Evolutionary conservation across 768 basidiomycete genomes (phyloP), one percentile per base, ranked within the genome.

Genomic region (Naganishia friedmannii): DNA sequence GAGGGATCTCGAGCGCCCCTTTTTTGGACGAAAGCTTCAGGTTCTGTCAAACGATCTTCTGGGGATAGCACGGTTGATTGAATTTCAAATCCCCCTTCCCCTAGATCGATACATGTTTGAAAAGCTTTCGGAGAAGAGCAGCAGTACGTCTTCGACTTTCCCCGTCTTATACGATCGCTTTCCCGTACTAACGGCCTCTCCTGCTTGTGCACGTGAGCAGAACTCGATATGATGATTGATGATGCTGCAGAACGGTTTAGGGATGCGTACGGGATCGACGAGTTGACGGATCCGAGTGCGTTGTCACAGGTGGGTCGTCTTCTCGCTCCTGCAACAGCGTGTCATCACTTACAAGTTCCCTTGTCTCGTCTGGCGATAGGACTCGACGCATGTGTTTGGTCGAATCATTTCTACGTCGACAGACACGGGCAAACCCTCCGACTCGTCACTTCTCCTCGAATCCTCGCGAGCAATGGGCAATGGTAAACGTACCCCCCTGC

Each of bases 61-160:
- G n/a, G n/a, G n/a, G n/a, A n/a, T n/a, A 37, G 34, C 34, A 5
- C 34, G 34, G 12, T 4, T 37, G 6, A 4, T 37, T 37, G 34
- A 37, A 5, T 37, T 37, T 4, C 34, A 37, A 4, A 37, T 37
- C 34, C 4, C 12, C 34, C 34, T 37, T n/a, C n/a, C n/a, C n/a
- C n/a, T n/a, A 89, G 85, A 84, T 70, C 86, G 90, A 32, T 98
- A 97, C 79, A 94, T 95, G 93, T 93, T 90, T 76, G 93, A 97
- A 80, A 93, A 91, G 82, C 84, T 90, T 29, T 87, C 87, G 1
- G 90, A 91, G 76, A 84, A 93, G 55, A 89, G 91, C 72, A 89
- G 89, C 85, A 88, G 93, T 92, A 74, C 58, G 79, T 74, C 19
- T 29, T 23, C 42, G 0, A 15, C 32, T 12, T 23, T 13, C 3